These are phyloP conservation scores for Pseudozyma thailandica DNA, from an alignment of 1,284 basidiomycete species.

Conservation along the genomic window DNA sequence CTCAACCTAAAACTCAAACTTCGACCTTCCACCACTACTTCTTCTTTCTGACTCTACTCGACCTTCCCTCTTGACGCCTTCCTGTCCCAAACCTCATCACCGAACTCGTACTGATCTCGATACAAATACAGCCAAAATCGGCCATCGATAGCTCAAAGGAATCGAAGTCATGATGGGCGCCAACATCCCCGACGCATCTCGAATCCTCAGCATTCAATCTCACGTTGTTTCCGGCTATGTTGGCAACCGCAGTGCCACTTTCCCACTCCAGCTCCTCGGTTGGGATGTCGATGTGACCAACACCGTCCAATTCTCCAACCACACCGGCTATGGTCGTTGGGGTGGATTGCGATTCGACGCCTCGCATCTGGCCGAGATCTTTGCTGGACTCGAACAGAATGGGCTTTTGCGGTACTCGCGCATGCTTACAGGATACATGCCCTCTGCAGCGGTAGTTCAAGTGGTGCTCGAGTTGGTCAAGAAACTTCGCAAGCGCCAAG, in stretches of 20 bases:
- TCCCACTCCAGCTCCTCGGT: conserved; percentile 92
- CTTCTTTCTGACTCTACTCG: background rate
- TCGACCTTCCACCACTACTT: background rate
- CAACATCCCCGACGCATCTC: conserved; percentile 40
- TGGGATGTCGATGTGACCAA: conserved; percentile 97
- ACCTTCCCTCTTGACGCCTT: background rate
- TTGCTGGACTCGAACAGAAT: conserved; percentile 61
- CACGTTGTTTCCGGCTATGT: conserved; percentile 96
- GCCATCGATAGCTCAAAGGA: no score
- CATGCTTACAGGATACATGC: conserved; percentile 76
- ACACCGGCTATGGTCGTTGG: conserved; percentile 77
- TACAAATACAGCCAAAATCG: no score
- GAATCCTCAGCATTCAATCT: conserved; percentile 78
- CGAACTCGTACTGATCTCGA: no score
- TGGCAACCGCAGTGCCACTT: conserved; percentile 84
- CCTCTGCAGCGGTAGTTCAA: conserved; percentile 81
- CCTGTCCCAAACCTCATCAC: no score
- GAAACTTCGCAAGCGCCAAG: conserved; percentile 72
- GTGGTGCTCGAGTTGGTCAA: conserved; percentile 77
- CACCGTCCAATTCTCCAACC: conserved; percentile 84
- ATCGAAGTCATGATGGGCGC: conserved; percentile 50
- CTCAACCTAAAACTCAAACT: no score
- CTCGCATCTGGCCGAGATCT: conserved; percentile 67
- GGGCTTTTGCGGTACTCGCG: conserved; percentile 58
- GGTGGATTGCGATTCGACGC: conserved; percentile 69